Evolutionary conservation across 1,284 basidiomycete genomes (phyloP).

Genomic region (Flammula alnicola): DNA sequence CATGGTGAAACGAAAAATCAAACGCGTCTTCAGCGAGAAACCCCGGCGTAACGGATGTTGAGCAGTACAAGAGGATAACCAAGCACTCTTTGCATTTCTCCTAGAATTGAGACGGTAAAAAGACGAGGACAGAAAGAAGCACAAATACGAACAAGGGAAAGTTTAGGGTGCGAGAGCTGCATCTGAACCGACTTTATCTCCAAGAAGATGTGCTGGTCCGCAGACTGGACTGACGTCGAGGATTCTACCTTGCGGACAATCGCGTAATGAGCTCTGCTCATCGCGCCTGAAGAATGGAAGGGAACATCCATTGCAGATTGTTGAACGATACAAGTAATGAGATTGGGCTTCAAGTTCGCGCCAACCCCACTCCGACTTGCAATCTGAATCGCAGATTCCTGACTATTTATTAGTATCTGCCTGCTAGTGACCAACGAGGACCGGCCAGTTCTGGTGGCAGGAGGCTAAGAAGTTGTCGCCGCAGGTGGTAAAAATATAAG

Average conservation of each 20-base stretch:
- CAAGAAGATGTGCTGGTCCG: constrained; percentile 58
- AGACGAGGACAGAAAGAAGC: constrained; percentile 17
- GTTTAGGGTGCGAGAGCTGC: constrained; percentile 49
- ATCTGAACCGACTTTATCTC: constrained; percentile 62
- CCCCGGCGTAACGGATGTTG: constrained; percentile 50
- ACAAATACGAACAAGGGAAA: constrained; percentile 47
- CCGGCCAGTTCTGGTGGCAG: too few relatives aligned
- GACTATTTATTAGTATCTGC: too few relatives aligned
- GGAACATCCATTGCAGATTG: constrained; percentile 63
- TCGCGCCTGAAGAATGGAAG: constrained; percentile 74
- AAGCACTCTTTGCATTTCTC: constrained; percentile 64
- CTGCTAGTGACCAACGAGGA: too few relatives aligned
- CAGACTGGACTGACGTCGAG: constrained; percentile 53
- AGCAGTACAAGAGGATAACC: constrained; percentile 71
- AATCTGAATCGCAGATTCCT: too few relatives aligned
- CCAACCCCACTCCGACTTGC: too few relatives aligned
- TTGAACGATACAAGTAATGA: background rate
- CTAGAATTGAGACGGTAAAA: constrained; percentile 37
- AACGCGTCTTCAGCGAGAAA: constrained; percentile 47
- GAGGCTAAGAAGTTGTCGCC: too few relatives aligned
- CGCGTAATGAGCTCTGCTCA: constrained; percentile 72
- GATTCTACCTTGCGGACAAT: constrained; percentile 73
- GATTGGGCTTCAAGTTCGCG: background rate
- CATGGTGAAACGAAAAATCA: constrained; percentile 72
- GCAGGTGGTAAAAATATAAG: too few relatives aligned